A percentile compares a stretch with the other conserved stretches of the same genome.
Evolutionary conservation across 2,329 filamentous ascomycete genomes (phyloP).

Genomic region (Epichloe gansuensis): DNA sequence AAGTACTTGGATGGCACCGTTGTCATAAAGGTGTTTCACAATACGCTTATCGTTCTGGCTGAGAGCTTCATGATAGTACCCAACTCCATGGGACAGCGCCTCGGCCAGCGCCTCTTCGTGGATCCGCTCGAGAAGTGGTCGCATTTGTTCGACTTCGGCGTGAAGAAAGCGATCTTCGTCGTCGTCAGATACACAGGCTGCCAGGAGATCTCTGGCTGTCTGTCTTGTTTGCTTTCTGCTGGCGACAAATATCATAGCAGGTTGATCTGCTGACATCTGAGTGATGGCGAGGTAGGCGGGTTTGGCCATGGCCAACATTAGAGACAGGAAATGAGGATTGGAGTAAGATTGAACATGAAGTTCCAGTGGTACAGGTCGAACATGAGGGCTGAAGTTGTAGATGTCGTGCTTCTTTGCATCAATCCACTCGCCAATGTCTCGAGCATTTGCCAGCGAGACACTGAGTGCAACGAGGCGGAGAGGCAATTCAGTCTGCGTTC

Average conservation of each 20-base stretch:
- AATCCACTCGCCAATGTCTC: slow-evolving; percentile 95
- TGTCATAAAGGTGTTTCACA: slow-evolving; percentile 80
- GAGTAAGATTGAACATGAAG: slow-evolving; percentile 92
- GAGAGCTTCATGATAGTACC: slow-evolving; percentile 93
- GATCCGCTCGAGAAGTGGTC: slow-evolving; percentile 68
- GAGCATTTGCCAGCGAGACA: slow-evolving; percentile 83
- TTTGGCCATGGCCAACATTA: slow-evolving; percentile 98
- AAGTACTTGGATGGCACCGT: slow-evolving; percentile 81
- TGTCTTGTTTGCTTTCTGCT: slow-evolving; percentile 84
- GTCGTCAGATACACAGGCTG: slow-evolving; percentile 78
- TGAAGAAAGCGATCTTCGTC: slow-evolving; percentile 91
- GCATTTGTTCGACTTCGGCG: slow-evolving; percentile 68
- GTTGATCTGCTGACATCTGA: slow-evolving; percentile 79
- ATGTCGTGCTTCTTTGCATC: slow-evolving; percentile 96
- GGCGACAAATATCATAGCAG: slow-evolving; percentile 83
- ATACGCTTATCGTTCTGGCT: slow-evolving; percentile 84
- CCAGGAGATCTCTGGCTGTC: slow-evolving; percentile 76
- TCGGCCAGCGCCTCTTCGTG: slow-evolving; percentile 81
- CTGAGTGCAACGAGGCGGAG: slow-evolving; percentile 83
- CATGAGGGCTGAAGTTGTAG: slow-evolving; percentile 94
- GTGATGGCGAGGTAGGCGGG: slow-evolving; percentile 83
- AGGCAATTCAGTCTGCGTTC: slow-evolving; percentile 71
- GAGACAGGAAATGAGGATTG: slow-evolving; percentile 90
- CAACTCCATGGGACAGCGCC: slow-evolving; percentile 84
- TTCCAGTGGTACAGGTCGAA: slow-evolving; percentile 79